phyloP scores from a whole-genome alignment of 306 rosid species.

The Quercus ilex region DNA sequence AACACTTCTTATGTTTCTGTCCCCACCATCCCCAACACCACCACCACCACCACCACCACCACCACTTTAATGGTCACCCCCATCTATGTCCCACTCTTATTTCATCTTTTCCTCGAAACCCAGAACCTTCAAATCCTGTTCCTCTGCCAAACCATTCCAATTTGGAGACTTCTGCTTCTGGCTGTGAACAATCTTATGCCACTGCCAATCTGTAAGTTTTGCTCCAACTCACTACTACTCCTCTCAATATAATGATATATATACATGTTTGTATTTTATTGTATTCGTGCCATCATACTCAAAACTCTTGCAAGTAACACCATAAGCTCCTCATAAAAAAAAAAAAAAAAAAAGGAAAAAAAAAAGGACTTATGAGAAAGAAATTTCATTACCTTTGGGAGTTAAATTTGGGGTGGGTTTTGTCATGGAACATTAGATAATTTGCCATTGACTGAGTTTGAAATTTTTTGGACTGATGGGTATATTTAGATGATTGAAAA shows the following conservation, averaged over 20 bases:
- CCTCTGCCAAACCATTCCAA: not conserved
- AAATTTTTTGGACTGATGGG: too few species aligned
- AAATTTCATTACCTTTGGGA: not conserved
- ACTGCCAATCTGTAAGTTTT: constrained; percentile 9
- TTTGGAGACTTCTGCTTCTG: not conserved
- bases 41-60: constrained; percentile 10
- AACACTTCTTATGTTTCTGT: not conserved
- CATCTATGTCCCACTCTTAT: not conserved
- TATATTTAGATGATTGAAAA: not conserved
- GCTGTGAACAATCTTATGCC: not conserved
- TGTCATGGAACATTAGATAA: not conserved
- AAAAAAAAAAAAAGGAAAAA: too few species aligned
- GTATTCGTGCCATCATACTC: not conserved
- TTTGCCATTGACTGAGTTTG: not conserved
- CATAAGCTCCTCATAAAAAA: too few species aligned
- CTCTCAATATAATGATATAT: not conserved
- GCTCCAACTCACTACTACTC: not conserved
- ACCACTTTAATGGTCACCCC: constrained; percentile 4
- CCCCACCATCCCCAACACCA: not conserved
- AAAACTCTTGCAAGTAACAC: not conserved
- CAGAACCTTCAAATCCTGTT: not conserved
- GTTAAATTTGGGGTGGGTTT: not conserved
- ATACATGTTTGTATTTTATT: too few species aligned
- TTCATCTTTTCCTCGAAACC: constrained; percentile 12
- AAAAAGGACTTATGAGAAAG: not conserved